phyloP scores from a whole-genome alignment of 1,139 yeast species.

The Pichia sp. region DNA sequence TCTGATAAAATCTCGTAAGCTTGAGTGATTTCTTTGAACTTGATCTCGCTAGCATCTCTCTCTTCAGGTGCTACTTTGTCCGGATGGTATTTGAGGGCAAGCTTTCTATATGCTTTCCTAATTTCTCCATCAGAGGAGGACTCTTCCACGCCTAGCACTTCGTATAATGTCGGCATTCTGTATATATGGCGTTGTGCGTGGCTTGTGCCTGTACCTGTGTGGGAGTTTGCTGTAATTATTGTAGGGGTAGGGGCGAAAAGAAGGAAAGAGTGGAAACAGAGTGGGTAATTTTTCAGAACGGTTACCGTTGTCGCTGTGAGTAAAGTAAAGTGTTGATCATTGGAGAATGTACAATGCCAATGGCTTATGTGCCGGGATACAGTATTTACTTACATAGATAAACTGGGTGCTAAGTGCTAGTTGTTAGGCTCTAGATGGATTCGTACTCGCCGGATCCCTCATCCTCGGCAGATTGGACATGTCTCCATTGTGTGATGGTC shows the following conservation, averaged over 20 bases:
- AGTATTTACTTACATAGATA: too few relatives aligned
- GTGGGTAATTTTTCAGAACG: not conserved
- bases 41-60: conserved; percentile 78
- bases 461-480: conserved; percentile 1
- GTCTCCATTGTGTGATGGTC: conserved; percentile 38
- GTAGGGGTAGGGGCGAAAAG: too few relatives aligned
- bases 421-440: too few relatives aligned
- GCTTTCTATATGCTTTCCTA: conserved; percentile 88
- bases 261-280: not conserved
- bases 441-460: too few relatives aligned
- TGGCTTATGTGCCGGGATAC: too few relatives aligned
- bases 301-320: too few relatives aligned
- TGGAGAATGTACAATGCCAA: too few relatives aligned
- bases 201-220: too few relatives aligned
- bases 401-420: too few relatives aligned
- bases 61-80: conserved; percentile 64
- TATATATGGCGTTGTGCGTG: too few relatives aligned
- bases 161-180: conserved; percentile 45
- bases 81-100: conserved; percentile 91
- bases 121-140: conserved; percentile 75
- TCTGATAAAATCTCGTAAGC: conserved; percentile 89
- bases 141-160: conserved; percentile 70
- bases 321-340: too few relatives aligned
- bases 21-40: conserved; percentile 85
- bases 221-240: too few relatives aligned